These are phyloP conservation scores for Xylariaceae sp. DNA, from an alignment of 2,329 filamentous ascomycete genomes.

Conservation along the genomic window DNA sequence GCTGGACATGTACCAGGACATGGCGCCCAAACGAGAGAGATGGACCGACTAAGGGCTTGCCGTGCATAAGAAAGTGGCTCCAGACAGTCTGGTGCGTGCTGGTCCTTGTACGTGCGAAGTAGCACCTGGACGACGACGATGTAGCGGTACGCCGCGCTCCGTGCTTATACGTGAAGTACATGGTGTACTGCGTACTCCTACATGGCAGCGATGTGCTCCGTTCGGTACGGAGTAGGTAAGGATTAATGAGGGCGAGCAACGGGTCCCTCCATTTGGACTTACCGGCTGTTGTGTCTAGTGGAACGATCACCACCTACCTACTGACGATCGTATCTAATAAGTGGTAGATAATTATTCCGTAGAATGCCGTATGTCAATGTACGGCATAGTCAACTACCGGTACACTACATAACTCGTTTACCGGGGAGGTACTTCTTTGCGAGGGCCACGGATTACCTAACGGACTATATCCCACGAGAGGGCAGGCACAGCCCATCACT, in stretches of 20 bases:
- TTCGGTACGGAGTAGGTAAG: too few species aligned
- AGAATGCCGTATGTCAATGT: background rate
- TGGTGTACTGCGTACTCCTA: background rate
- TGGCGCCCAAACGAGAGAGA: constrained; percentile 15
- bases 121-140: background rate
- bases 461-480: too few species aligned
- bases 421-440: too few species aligned
- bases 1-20: constrained; percentile 14
- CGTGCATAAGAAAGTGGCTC: background rate
- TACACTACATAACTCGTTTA: too few species aligned
- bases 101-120: background rate
- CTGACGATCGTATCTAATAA: background rate
- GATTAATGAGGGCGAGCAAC: too few species aligned
- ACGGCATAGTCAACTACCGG: background rate
- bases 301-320: background rate
- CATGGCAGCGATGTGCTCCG: background rate
- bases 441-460: too few species aligned
- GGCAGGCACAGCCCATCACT: too few species aligned
- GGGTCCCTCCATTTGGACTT: background rate
- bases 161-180: too few species aligned
- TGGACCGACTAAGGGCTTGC: constrained; percentile 9
- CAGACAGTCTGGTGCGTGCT: background rate
- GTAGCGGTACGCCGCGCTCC: too few species aligned
- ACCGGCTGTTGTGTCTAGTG: background rate
- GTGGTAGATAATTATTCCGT: background rate